Evolutionary conservation across 208 protist species (phyloP).

Genomic region (Lotmaria passim): DNA sequence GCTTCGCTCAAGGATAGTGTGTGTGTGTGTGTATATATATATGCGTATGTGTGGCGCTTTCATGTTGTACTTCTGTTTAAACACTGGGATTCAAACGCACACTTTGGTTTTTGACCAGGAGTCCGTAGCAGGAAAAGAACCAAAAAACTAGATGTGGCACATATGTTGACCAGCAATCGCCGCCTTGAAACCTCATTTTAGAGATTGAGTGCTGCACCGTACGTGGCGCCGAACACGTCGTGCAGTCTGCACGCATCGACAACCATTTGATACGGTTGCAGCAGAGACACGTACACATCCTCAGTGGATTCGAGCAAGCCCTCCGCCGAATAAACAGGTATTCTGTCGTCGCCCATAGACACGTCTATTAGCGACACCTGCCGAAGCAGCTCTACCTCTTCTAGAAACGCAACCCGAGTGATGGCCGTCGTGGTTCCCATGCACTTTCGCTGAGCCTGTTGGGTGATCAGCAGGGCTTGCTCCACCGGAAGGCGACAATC

Average conservation of each 20-base stretch:
- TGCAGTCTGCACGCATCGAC: constrained; percentile 83
- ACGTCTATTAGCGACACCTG: constrained; percentile 86
- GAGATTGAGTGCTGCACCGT: constrained; percentile 25
- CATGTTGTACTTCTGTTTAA: too few species aligned
- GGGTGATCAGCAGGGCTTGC: constrained; percentile 53
- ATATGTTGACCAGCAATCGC: not conserved
- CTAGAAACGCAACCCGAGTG: constrained; percentile 47
- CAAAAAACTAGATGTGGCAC: not conserved
- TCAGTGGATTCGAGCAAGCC: constrained; percentile 67
- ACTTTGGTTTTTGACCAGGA: too few species aligned
- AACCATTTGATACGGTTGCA: constrained; percentile 85
- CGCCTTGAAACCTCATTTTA: constrained; percentile 16
- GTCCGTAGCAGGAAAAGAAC: constrained; percentile 2
- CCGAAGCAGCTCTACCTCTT: constrained; percentile 74
- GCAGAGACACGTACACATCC: constrained; percentile 68
- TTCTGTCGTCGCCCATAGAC: constrained; percentile 73
- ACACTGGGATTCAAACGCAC: too few species aligned
- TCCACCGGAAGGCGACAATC: constrained; percentile 72
- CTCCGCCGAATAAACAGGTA: constrained; percentile 60
- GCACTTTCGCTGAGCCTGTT: constrained; percentile 40
- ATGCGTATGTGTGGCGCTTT: too few species aligned
- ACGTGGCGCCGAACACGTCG: constrained; percentile 59
- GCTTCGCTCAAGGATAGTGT: too few species aligned
- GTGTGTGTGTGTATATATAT: too few species aligned
- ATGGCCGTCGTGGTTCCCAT: constrained; percentile 18